Evolutionary conservation across 768 basidiomycete genomes (phyloP).

Genomic region (Mycena kentingensis): DNA sequence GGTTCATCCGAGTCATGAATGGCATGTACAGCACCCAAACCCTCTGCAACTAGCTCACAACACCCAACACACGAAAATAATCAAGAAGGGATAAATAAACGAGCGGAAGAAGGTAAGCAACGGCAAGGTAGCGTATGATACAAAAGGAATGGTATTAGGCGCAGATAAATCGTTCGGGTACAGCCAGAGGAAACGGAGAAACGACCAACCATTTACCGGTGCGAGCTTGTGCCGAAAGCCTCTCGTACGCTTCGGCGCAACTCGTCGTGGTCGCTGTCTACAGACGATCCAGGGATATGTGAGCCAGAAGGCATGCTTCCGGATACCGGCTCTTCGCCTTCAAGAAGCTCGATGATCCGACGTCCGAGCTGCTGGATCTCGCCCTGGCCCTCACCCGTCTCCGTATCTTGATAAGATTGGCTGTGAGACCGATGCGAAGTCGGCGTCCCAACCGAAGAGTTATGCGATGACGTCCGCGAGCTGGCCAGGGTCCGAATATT

Average conservation of each 20-base stretch:
- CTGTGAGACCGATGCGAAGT: slow-evolving; percentile 66
- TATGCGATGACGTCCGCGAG: slow-evolving; percentile 67
- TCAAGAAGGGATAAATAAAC: slow-evolving; percentile 3
- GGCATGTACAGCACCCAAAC: slow-evolving; percentile 3
- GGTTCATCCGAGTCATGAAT: background rate
- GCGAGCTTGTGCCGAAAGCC: slow-evolving; percentile 71
- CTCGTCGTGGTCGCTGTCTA: slow-evolving; percentile 78
- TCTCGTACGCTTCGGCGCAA: slow-evolving; percentile 80
- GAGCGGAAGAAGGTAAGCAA: slow-evolving; percentile 19
- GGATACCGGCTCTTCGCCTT: slow-evolving; percentile 63
- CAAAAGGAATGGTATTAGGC: slow-evolving; percentile 20
- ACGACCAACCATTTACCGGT: slow-evolving; percentile 38
- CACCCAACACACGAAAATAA: background rate
- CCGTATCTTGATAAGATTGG: slow-evolving; percentile 80
- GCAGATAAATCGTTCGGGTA: slow-evolving; percentile 18
- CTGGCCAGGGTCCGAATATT: slow-evolving; percentile 83
- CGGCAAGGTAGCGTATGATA: slow-evolving; percentile 23
- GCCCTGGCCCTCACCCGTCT: slow-evolving; percentile 83
- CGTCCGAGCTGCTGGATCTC: slow-evolving; percentile 87
- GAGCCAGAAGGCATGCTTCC: slow-evolving; percentile 60
- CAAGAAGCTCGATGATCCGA: slow-evolving; percentile 85
- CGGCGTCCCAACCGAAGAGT: slow-evolving; percentile 76
- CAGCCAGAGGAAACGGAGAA: slow-evolving; percentile 18
- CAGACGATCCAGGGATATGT: slow-evolving; percentile 69
- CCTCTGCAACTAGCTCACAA: slow-evolving; percentile 5